These are phyloP conservation scores for Blastobotrys attinorum DNA, from an alignment of 805 yeast species.

Conservation along the genomic window DNA sequence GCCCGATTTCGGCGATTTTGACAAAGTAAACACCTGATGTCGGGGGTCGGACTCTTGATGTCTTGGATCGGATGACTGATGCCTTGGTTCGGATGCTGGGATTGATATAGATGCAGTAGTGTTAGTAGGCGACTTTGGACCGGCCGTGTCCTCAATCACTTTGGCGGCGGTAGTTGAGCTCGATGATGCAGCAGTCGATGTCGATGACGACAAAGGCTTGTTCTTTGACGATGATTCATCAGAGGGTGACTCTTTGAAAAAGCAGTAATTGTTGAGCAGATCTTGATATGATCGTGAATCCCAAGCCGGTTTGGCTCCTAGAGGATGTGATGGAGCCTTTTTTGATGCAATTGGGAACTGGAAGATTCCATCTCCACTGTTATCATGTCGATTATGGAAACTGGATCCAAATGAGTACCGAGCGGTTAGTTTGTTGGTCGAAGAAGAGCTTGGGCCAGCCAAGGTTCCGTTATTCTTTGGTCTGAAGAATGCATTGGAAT, in stretches of 20 bases:
- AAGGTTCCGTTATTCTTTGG: not conserved
- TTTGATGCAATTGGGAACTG: slow-evolving; percentile 1
- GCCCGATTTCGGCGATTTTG: not conserved
- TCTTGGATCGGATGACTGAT: not conserved
- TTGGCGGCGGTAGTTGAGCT: not conserved
- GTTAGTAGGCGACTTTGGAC: slow-evolving; percentile 8
- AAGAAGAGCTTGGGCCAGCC: not conserved
- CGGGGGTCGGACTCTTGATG: not conserved
- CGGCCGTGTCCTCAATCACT: not conserved
- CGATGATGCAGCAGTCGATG: not conserved
- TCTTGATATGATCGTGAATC: slow-evolving; percentile 32
- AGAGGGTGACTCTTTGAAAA: slow-evolving; percentile 19
- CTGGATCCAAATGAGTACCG: slow-evolving; percentile 15
- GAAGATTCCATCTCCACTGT: not conserved
- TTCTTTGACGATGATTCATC: not conserved
- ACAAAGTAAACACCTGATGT: not conserved
- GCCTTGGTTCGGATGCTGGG: slow-evolving; percentile 1
- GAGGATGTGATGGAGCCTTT: not conserved
- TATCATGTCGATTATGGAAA: not conserved
- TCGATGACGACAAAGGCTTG: not conserved
- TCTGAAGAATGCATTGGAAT: not conserved
- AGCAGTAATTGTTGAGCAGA: slow-evolving; percentile 33
- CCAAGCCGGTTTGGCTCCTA: slow-evolving; percentile 21
- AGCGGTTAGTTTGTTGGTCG: slow-evolving; percentile 14
- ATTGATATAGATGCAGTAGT: slow-evolving; percentile 2